Base-by-base conservation (phyloP, 306 rosid genomes). In the Rosa lucieae region DNA sequence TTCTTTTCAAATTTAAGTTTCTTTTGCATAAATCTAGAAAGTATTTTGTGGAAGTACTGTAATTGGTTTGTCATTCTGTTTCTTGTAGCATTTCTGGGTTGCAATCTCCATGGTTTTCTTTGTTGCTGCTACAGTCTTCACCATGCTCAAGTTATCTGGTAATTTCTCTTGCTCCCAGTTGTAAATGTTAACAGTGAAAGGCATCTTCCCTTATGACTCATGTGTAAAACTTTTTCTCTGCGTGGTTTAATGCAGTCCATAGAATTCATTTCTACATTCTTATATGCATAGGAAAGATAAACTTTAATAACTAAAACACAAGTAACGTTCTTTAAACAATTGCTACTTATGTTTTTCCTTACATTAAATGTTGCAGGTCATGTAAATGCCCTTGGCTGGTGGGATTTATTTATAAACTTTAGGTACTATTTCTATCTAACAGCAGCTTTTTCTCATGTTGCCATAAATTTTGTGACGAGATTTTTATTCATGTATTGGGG, bases 91-190 rank as follows among this genome's bases (percentile, higher is more conserved):
- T 89, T 93, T 96, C 76, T 96, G 99, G 98, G 96, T 96, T 75
- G 99, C 98, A 68, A 91, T 96, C 82, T 93, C 98, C 77, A 96
- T 96, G 99, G 91, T 93, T 83, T 93, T 96, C 96, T 96, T 96
- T 80, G 84, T 90, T 78, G 97, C 98, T 80, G 98, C 93, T 73
- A 93, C 99, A 40, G 73, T 96, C 61, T 96, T 93, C 88, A 91
- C 97, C 74, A 82, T 96, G 87, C 86, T 96, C 74, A 96, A 96
- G 90, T 88, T 93, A 44, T 82, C 89, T 40, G 99, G 99, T 96
- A 90, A 89, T 37, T 52, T 58, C 42, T 79, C 44, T 47, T 52
- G 17, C 77, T 39, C 74, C 79, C 26, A 21, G 52, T 20, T 5
- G 48, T 73, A 8, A 43, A 32, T 76, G 49, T 47, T 37, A 23